Percentiles rank a stretch among this genome's conserved stretches.
Evolutionary conservation across 1,139 yeast genomes (phyloP).

Genomic region (Hemisphaericaspora lyxosophila): DNA sequence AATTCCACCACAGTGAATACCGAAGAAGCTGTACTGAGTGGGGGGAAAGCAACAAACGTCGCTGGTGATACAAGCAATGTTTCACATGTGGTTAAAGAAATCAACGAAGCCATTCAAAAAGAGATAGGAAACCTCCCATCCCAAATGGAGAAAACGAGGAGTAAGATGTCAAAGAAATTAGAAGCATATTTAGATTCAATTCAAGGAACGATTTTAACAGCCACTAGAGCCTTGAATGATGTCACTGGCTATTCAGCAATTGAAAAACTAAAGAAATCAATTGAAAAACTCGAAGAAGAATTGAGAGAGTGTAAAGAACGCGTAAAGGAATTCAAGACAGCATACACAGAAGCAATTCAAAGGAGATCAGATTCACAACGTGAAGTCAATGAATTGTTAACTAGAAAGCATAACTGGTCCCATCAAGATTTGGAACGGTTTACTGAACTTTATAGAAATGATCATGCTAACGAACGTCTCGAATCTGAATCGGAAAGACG

Average conservation of each 20-base stretch:
- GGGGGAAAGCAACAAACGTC: not conserved
- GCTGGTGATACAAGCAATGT: not conserved
- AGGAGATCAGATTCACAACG: conserved; percentile 71
- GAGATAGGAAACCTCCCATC: conserved; percentile 32
- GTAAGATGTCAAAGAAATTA: conserved; percentile 32
- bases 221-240: conserved; percentile 78
- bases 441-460: conserved; percentile 76
- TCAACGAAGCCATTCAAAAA: conserved; percentile 21
- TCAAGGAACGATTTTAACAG: conserved; percentile 65
- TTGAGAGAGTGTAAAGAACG: conserved; percentile 49
- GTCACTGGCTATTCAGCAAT: conserved; percentile 89
- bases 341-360: conserved; percentile 64
- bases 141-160: conserved; percentile 24
- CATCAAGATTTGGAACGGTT: conserved; percentile 78
- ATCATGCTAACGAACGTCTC: conserved; percentile 68
- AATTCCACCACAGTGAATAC: conserved; percentile 6
- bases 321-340: conserved; percentile 50
- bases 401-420: conserved; percentile 82
- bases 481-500: conserved; percentile 55
- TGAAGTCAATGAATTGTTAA: conserved; percentile 84
- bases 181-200: conserved; percentile 59
- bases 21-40: not conserved
- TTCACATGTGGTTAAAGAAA: conserved; percentile 9
- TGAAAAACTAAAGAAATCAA: conserved; percentile 64
- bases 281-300: conserved; percentile 51